Evolutionary conservation across 805 yeast genomes (phyloP), one percentile per base, ranked within the genome.

Genomic region (Jamesozyma spencerorum): DNA sequence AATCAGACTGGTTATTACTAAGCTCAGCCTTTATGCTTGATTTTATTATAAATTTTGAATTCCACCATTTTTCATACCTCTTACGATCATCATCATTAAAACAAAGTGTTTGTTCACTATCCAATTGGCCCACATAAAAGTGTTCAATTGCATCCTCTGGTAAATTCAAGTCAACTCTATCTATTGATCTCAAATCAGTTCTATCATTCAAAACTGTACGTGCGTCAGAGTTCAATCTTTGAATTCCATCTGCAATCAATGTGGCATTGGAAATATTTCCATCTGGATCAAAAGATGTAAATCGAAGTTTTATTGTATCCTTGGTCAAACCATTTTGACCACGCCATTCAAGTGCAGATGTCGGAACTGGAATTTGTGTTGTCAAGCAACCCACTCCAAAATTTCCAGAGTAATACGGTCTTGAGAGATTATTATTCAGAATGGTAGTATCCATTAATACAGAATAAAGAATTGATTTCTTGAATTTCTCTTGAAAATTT

Each of bases 351-450:
- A 53, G 26, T n/a, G 46, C 40, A 5, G 53, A 36, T 2, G 43
- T 43, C 10, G 61, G 61, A 12, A 56, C 59, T 11, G 51, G 48
- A n/a, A 55, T 47, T 38, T 51, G 57, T 2, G 58, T 53, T 2
- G 55, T 47, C 17, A 48, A 18, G 5, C 53, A 38, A 7, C 61
- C 61, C 11, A 54, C 46, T 1, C 61, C 61, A n/a, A 49, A 45
- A 13, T 49, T 39, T 17, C 47, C 48, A 2, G 60, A 56, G 11
- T 40, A 32, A 20, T 37, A 35, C 2, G 37, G 27, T 26, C 41
- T 46, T 15, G 48, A 40, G 6, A 55, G 50, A 8, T 43, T 40
- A 14, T 37, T 40, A 3, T 41, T 47, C 8, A 55, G 38, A 3
- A 54, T 43, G 8, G 36, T 34, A 38, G 53, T 48, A 37, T 55